Conservation (phyloP, 106 monocot genomes). For the Apostasia ramifera region DNA sequence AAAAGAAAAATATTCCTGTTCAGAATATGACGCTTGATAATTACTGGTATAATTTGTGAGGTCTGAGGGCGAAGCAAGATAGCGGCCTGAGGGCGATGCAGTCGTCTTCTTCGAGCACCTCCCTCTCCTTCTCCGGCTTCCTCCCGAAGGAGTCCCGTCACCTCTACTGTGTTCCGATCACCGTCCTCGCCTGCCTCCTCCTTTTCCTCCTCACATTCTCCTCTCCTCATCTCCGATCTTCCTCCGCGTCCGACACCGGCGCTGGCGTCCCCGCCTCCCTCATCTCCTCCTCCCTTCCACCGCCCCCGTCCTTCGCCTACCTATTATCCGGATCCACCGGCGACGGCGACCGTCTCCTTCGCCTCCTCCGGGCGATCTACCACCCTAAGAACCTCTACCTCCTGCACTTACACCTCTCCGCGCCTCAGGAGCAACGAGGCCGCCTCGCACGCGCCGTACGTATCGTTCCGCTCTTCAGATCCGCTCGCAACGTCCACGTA, state of each 20-base stretch:
- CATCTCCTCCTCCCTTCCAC: slow-evolving; percentile 15
- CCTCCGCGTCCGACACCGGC: background rate
- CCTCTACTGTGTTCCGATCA: slow-evolving; percentile 10
- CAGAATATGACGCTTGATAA: too few species aligned
- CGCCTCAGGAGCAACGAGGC: slow-evolving; percentile 27
- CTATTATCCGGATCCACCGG: slow-evolving; percentile 39
- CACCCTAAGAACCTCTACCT: slow-evolving; percentile 66
- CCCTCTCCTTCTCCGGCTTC: background rate
- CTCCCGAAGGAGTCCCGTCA: slow-evolving; percentile 6
- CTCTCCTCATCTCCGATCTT: background rate
- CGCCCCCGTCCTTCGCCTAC: slow-evolving; percentile 57
- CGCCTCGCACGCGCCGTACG: slow-evolving; percentile 29
- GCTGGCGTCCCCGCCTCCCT: background rate
- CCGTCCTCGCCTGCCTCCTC: background rate
- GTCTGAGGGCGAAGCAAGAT: background rate
- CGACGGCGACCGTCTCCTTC: slow-evolving; percentile 47
- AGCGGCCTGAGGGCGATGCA: slow-evolving; percentile 2
- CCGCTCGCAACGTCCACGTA: slow-evolving; percentile 43
- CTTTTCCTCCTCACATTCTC: slow-evolving; percentile 3
- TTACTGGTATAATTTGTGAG: too few species aligned
- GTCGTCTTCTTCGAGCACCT: background rate
- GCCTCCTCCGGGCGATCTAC: slow-evolving; percentile 53
- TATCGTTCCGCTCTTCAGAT: slow-evolving; percentile 17
- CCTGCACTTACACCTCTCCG: slow-evolving; percentile 58
- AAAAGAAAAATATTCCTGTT: too few species aligned